Conservation (phyloP, 1,139 yeast genomes). For the Pichia terricola region DNA sequence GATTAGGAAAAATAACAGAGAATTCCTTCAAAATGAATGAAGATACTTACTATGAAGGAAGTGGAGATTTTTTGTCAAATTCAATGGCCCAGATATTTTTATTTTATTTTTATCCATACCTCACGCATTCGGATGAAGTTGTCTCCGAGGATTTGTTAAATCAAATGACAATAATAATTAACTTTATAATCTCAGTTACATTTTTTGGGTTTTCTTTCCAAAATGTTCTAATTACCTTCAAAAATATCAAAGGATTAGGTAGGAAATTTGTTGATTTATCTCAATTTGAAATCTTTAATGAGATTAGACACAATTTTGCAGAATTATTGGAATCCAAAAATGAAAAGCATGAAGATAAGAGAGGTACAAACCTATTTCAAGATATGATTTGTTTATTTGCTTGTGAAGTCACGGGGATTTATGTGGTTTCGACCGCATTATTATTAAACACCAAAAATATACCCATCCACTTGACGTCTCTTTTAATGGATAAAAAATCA, state of each 20-base stretch:
- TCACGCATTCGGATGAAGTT: too few relatives aligned
- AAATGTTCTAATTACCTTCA: conserved; percentile 47
- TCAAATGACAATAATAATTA: conserved; percentile 49
- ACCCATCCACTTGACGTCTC: conserved; percentile 10
- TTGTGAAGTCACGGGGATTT: conserved; percentile 64
- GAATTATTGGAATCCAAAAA: conserved; percentile 1
- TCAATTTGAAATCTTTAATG: background rate
- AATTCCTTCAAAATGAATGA: conserved; percentile 4
- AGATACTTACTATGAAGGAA: conserved; percentile 13
- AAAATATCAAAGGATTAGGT: conserved; percentile 19
- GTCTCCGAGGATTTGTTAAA: conserved; percentile 22
- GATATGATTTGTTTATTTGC: conserved; percentile 27
- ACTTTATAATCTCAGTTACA: conserved; percentile 55
- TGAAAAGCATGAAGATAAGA: background rate
- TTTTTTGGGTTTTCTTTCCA: conserved; percentile 60
- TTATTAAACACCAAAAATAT: conserved; percentile 56
- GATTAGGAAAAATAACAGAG: background rate
- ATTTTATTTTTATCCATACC: background rate
- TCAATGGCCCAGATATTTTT: conserved; percentile 43
- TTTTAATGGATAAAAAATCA: conserved; percentile 4
- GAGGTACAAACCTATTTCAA: conserved; percentile 18
- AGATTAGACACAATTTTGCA: conserved; percentile 17
- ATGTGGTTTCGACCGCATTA: conserved; percentile 71
- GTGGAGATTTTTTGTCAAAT: conserved; percentile 56
- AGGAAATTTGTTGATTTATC: conserved; percentile 17